Evolutionary conservation across 495 filamentous ascomycete species (phyloP).

Genomic region (Podospora appendiculata): DNA sequence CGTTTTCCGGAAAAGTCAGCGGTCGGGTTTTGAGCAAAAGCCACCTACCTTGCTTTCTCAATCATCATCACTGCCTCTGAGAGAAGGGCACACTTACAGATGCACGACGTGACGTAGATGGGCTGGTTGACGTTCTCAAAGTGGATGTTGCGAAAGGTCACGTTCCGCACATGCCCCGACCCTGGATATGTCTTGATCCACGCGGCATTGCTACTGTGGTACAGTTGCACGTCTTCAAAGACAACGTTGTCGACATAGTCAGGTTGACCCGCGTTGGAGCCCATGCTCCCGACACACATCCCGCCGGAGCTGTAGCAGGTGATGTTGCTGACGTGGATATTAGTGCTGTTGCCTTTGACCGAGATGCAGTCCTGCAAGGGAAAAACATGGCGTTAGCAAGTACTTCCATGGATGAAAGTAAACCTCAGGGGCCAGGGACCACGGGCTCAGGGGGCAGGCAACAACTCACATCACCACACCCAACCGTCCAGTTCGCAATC

Average conservation of each 20-base stretch:
- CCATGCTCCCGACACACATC: conserved; percentile 28
- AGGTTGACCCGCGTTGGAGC: conserved; percentile 22
- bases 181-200: conserved; percentile 51
- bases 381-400: not conserved
- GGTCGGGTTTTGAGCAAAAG: too few relatives aligned
- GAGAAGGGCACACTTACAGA: conserved; percentile 24
- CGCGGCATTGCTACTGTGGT: conserved; percentile 42
- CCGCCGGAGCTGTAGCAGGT: conserved; percentile 34
- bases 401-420: not conserved
- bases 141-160: conserved; percentile 44
- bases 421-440: too few relatives aligned
- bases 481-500: conserved; percentile 35
- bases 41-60: too few relatives aligned
- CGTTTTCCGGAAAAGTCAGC: not conserved
- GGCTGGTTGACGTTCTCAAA: conserved; percentile 45
- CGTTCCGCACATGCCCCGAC: conserved; percentile 37
- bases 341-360: conserved; percentile 54
- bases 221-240: conserved; percentile 34
- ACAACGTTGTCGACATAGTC: conserved; percentile 31
- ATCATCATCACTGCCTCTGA: too few relatives aligned
- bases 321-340: conserved; percentile 33
- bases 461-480: conserved; percentile 29
- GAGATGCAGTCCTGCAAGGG: conserved; percentile 47
- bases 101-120: conserved; percentile 52
- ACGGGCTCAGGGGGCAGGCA: not conserved